Conservation (phyloP, 345 rosid species). For the Linum usitatissimum region DNA sequence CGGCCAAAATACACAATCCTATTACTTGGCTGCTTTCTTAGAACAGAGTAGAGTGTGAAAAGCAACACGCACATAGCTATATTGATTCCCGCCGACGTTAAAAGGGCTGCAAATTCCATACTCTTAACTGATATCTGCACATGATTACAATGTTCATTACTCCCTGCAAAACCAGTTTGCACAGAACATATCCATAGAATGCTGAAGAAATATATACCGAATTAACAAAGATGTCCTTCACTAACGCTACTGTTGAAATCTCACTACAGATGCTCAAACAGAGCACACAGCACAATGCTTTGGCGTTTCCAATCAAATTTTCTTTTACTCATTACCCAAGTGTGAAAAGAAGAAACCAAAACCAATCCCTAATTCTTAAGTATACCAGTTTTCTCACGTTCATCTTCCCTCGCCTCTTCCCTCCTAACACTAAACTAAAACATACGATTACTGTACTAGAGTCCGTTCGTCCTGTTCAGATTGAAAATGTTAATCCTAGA, state of each 20-base stretch:
- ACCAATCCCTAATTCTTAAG: background rate
- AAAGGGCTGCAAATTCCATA: slow-evolving; percentile 59
- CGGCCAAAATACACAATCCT: slow-evolving; percentile 59
- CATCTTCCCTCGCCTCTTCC: too few species aligned
- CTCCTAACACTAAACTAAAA: background rate
- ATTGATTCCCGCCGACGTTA: slow-evolving; percentile 88
- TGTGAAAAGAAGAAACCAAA: background rate
- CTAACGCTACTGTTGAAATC: too few species aligned
- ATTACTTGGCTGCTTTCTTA: slow-evolving; percentile 76
- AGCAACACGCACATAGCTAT: slow-evolving; percentile 49
- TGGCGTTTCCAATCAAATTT: background rate
- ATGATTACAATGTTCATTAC: slow-evolving; percentile 13
- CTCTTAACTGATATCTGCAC: slow-evolving; percentile 16
- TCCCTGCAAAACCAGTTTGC: too few species aligned
- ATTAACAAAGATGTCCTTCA: background rate
- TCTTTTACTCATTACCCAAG: background rate
- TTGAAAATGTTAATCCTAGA: background rate
- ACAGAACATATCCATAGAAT: too few species aligned
- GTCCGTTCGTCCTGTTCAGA: background rate
- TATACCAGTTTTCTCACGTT: background rate
- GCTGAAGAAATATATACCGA: background rate
- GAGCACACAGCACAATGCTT: background rate
- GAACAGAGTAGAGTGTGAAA: slow-evolving; percentile 55
- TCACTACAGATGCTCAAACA: too few species aligned
- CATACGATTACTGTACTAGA: background rate